Conservation (phyloP, 2,329 filamentous ascomycete species). For the Metarhizium sp. region DNA sequence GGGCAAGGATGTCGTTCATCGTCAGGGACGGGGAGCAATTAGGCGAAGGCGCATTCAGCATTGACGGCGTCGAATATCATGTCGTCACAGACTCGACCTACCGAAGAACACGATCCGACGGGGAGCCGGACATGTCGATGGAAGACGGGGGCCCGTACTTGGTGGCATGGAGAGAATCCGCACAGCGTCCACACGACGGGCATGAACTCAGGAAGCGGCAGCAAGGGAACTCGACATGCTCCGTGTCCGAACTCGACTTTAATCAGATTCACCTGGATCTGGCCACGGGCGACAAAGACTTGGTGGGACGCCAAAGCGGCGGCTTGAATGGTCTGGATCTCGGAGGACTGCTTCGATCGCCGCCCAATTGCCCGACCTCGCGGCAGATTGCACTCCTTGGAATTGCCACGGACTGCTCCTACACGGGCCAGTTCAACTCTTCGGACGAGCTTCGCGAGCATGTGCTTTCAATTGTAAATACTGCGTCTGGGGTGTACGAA, state of each 20-base stretch:
- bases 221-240: not conserved
- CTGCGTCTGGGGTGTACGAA: conserved; percentile 77
- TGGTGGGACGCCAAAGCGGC: not conserved
- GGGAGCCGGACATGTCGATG: not conserved
- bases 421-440: conserved; percentile 58
- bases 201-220: not conserved
- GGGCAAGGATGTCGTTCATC: conserved; percentile 8
- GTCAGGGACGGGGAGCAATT: conserved; percentile 3
- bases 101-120: not conserved
- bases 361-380: conserved; percentile 66
- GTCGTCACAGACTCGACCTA: conserved; percentile 8
- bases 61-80: conserved; percentile 9
- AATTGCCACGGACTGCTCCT: conserved; percentile 82
- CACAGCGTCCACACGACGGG: not conserved
- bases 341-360: conserved; percentile 52
- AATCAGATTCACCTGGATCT: not conserved
- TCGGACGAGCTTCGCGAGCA: conserved; percentile 54
- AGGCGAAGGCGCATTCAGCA: conserved; percentile 8
- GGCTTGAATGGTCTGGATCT: not conserved
- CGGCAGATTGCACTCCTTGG: conserved; percentile 81
- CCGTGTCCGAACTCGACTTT: not conserved
- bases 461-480: conserved; percentile 71
- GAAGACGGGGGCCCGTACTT: not conserved
- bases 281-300: too few species aligned
- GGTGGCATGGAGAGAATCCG: conserved; percentile 1